Base-by-base conservation (phyloP, 2,329 filamentous ascomycete species). In the Hypoxylon sp. region DNA sequence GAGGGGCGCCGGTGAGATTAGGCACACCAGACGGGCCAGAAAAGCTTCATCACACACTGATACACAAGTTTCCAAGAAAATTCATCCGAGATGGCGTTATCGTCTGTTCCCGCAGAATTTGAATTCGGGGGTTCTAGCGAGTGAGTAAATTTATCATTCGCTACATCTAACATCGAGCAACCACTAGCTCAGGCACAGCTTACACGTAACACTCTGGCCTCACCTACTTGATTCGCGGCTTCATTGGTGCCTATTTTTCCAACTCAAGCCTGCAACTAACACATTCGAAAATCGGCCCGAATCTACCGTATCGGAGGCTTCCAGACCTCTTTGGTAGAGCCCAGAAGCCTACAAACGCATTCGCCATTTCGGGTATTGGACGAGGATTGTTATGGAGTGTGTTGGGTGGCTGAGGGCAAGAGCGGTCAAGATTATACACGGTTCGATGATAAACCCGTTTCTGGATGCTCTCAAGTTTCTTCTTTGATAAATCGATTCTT, bases 241-340 rank as follows among this genome's bases (percentile, higher is more conserved):
- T 5, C 5, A 3, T 27, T 27, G 25, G 5, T 20, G 20, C 37
- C 35, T 55, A 42, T 55, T n/a, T 17, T 13, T 13, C 14, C 3
- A 30, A 30, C 30, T 37, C 33, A 37, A 13, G 8, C 33, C 4
- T 37, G 13, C 11, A 11, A 37, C 11, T 5, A 14, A 13, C 10
- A 37, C 10, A 13, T 33, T 69, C 66, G 35, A 69, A 69, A 27
- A 71, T 58, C 20, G 69, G 55, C 7, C 69, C 62, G 6, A 71
- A 51, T 50, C 66, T 65, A n/a, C 48, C 59, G 25, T 65, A 65
- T 14, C 53, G 46, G 13, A 72, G 53, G 13, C 33, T 25, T 25
- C 64, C 33, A 37, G 44, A 40, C 27, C 51, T 57, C 53, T 48
- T 67, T 14, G 67, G 62, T 3, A 72, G 37, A 7, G 68, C 64